Evolutionary conservation across 345 rosid species (phyloP).

Genomic region (Salix udensis): DNA sequence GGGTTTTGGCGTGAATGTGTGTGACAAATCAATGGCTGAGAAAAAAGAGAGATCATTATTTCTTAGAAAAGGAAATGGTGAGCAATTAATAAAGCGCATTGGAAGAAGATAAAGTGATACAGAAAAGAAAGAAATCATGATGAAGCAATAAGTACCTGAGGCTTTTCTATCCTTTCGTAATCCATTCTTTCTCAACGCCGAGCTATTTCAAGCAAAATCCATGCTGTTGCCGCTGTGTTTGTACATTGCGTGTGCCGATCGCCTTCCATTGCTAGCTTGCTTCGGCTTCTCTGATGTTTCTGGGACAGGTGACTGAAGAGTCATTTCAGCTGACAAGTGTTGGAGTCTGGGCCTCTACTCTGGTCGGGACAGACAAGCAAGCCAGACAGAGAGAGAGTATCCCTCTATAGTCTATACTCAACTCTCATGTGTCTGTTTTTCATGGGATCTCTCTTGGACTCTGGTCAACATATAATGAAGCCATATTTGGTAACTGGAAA

Average conservation of each 20-base stretch:
- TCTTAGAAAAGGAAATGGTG: neutral
- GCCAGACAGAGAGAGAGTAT: neutral
- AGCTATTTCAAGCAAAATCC: neutral
- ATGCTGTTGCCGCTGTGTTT: neutral
- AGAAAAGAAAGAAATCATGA: neutral
- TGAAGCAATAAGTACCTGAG: slow-evolving; percentile 40
- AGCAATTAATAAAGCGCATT: neutral
- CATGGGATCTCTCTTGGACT: neutral
- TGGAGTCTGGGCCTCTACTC: neutral
- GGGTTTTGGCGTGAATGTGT: neutral
- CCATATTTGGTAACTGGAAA: too few relatives aligned
- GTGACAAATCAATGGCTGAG: slow-evolving; percentile 16
- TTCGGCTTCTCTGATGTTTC: neutral
- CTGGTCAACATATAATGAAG: neutral
- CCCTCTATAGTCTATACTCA: neutral
- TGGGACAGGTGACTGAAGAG: neutral
- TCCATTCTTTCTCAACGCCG: slow-evolving; percentile 40
- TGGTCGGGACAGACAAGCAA: neutral
- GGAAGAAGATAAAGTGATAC: slow-evolving; percentile 24
- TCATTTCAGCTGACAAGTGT: neutral
- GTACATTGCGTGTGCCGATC: neutral
- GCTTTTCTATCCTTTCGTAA: slow-evolving; percentile 78
- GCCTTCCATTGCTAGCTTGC: neutral
- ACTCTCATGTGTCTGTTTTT: neutral
- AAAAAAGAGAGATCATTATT: neutral